Conservation (phyloP, 1,139 yeast species). For the Yamadazyma membranifaciens region DNA sequence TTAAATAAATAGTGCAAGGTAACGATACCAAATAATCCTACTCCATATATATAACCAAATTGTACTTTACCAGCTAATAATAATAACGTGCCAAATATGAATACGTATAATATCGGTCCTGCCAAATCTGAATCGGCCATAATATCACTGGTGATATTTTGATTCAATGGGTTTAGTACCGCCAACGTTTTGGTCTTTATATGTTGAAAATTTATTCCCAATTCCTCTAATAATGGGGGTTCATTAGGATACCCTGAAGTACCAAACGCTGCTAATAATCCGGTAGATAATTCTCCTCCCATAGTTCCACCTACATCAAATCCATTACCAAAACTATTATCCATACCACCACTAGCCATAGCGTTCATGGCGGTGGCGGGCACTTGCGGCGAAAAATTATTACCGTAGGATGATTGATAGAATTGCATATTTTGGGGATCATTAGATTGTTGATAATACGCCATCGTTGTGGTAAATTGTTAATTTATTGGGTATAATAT, state of each 20-base stretch:
- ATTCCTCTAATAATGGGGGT: conserved; percentile 86
- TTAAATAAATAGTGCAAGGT: conserved; percentile 82
- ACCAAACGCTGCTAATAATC: conserved; percentile 88
- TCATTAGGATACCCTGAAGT: conserved; percentile 93
- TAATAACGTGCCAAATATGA: conserved; percentile 82
- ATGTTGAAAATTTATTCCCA: conserved; percentile 90
- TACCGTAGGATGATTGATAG: conserved; percentile 41
- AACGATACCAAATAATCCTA: conserved; percentile 86
- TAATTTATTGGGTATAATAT: not conserved
- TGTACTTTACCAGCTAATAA: conserved; percentile 89
- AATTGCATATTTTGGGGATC: conserved; percentile 43
- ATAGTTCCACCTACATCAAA: conserved; percentile 47
- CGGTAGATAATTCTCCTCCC: conserved; percentile 63
- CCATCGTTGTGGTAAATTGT: conserved; percentile 21
- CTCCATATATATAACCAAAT: conserved; percentile 96
- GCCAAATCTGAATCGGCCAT: conserved; percentile 92
- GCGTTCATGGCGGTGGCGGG: conserved; percentile 1
- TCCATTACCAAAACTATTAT: conserved; percentile 34
- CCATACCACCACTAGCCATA: conserved; percentile 34
- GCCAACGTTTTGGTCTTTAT: conserved; percentile 83
- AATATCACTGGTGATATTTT: conserved; percentile 63
- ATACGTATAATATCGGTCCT: conserved; percentile 89
- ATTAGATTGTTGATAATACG: conserved; percentile 36
- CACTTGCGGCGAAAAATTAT: conserved; percentile 25
- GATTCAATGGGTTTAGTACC: conserved; percentile 75